Evolutionary conservation across 345 rosid species (phyloP).

Genomic region (Linum trigynum): DNA sequence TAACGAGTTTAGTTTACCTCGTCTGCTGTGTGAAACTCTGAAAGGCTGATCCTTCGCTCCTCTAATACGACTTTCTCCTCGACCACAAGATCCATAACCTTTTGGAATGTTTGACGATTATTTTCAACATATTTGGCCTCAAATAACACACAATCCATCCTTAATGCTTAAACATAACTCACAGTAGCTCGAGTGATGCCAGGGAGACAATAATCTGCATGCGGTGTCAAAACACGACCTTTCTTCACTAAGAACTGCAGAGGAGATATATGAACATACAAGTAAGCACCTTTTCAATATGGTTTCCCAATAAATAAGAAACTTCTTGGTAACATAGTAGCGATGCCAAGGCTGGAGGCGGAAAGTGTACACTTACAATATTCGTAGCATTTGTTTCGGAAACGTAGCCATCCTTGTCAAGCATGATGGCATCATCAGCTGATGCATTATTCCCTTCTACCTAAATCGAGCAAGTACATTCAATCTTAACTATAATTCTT

Average conservation of each 20-base stretch:
- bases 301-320: conserved; percentile 13
- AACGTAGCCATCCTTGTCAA: conserved; percentile 84
- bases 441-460: conserved; percentile 72
- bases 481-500: no score
- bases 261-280: no score
- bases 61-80: conserved; percentile 49
- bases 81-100: conserved; percentile 80
- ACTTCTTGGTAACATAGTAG: not conserved
- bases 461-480: conserved; percentile 30
- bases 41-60: conserved; percentile 68
- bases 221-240: conserved; percentile 72
- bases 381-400: conserved; percentile 93
- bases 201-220: no score
- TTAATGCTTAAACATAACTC: conserved; percentile 21
- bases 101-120: no score
- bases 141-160: no score
- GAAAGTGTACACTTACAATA: conserved; percentile 9
- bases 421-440: conserved; percentile 79
- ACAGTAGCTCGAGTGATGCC: no score
- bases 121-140: no score
- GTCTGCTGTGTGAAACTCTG: conserved; percentile 81
- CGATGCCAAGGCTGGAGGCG: not conserved
- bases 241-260: conserved; percentile 89
- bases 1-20: conserved; percentile 47
- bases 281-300: no score